These are phyloP conservation scores for Candolleomyces efflorescens DNA, from an alignment of 768 basidiomycete species.

Conservation along the genomic window DNA sequence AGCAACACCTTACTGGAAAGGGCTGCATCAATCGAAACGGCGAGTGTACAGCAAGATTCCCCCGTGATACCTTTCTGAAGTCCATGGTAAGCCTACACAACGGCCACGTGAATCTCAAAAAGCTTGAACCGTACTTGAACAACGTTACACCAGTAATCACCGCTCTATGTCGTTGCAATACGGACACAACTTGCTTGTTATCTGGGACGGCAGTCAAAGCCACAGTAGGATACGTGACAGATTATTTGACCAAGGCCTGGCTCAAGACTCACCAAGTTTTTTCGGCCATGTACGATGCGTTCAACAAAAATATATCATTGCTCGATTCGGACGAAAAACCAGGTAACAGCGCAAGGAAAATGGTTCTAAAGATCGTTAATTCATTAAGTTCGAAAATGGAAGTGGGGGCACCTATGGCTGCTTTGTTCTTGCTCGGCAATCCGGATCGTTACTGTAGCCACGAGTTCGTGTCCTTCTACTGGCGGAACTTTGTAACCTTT, in stretches of 20 bases:
- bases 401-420: constrained; percentile 23
- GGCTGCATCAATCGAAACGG: not conserved
- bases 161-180: constrained; percentile 30
- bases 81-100: too few relatives aligned
- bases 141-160: constrained; percentile 21
- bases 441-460: too few relatives aligned
- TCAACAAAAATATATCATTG: constrained; percentile 19
- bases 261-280: constrained; percentile 38
- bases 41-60: not conserved
- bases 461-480: too few relatives aligned
- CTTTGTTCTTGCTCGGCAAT: constrained; percentile 17
- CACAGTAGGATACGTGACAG: constrained; percentile 34
- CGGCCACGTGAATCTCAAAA: not conserved
- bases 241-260: constrained; percentile 38
- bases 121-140: not conserved
- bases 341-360: not conserved
- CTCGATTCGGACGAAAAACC: constrained; percentile 9
- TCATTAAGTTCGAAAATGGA: constrained; percentile 20
- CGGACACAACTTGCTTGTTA: constrained; percentile 31
- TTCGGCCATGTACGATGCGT: constrained; percentile 22
- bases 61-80: not conserved
- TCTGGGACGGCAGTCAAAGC: constrained; percentile 39
- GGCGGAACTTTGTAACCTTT: constrained; percentile 7
- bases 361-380: constrained; percentile 21
- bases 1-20: not conserved